phyloP scores from a whole-genome alignment of 2,329 filamentous ascomycete genomes.

The Trichoderma brevicompactum region DNA sequence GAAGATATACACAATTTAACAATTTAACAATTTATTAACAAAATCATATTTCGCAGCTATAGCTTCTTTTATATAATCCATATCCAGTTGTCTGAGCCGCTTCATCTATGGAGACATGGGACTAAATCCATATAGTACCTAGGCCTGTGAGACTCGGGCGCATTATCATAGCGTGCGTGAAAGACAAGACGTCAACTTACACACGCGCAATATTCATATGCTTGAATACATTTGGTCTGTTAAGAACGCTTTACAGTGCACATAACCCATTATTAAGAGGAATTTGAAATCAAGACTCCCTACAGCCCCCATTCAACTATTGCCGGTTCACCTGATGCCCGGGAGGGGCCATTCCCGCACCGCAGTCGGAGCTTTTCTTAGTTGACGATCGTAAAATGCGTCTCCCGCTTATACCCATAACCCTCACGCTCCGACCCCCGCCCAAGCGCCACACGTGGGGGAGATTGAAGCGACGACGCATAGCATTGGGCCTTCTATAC shows the following conservation, averaged over 20 bases:
- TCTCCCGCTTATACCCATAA: constrained; percentile 6
- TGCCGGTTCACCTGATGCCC: background rate
- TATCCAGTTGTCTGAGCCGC: background rate
- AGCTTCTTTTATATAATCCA: background rate
- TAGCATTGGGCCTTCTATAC: background rate
- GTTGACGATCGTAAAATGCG: constrained; percentile 1
- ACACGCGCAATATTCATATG: background rate
- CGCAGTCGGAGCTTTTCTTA: constrained; percentile 1
- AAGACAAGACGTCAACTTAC: no score
- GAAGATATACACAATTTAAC: background rate
- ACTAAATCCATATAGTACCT: background rate
- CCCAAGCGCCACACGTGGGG: constrained; percentile 14
- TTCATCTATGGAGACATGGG: background rate
- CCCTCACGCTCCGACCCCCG: background rate
- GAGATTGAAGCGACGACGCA: background rate
- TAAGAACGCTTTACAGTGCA: background rate
- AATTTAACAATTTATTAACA: background rate
- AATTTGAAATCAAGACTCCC: background rate
- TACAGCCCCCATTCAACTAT: background rate
- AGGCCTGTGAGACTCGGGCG: no score
- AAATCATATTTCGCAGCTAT: background rate
- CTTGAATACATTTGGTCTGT: background rate
- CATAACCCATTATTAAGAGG: background rate
- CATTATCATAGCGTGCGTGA: no score
- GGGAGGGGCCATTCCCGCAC: background rate